Base-by-base conservation (phyloP, 2,329 filamentous ascomycete genomes). In the Ophiognomonia clavigignenti-juglandacearum region DNA sequence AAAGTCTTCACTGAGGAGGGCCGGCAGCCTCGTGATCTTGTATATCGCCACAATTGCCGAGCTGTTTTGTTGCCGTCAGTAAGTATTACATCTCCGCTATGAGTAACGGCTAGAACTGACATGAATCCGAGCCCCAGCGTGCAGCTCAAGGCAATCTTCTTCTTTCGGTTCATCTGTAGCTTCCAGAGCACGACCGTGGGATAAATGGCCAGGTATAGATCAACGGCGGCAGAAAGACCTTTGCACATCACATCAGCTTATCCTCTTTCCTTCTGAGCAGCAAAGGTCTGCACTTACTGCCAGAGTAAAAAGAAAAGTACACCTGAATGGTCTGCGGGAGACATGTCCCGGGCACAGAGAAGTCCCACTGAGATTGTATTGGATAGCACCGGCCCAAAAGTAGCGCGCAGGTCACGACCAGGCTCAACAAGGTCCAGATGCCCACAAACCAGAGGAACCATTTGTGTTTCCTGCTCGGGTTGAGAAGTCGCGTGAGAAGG, bases 311-410 rank as follows among this genome's bases (percentile, higher is more conserved):
- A 3, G 65, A 61, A 48, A 67, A 70, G 39, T 64, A 51, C 18
- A 73, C 63, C 3, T 71, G 54, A 35, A 67, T 60, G 51, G 51
- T 58, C 14, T 50, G 57, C 51, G 58, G 59, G 57, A 61, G 64
- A 54, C 64, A 74, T 6, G 34, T 62, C 58, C 55, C 3, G 41
- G 48, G 18, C 36, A 65, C 57, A 3, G 56, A 53, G 16, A 61
- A 59, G 40, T 65, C 55, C 72, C 72, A 75, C 19, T 67, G 58
- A 0, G 68, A 64, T 20, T 48, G 35, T 3, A 55, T 48, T 0
- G 72, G 72, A 2, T 56, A 57, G 55, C 73, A 75, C 48, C 68
- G 69, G 1, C 62, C 67, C 32, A 72, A 68, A 1, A 72, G 53
- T 6, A 73, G 60, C 6, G 11, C 29, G 13, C 29, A 32, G 13